Percentiles rank a stretch among this genome's conserved stretches.
Evolutionary conservation across 345 rosid genomes (phyloP).

Genomic region (Trapa bicornis): DNA sequence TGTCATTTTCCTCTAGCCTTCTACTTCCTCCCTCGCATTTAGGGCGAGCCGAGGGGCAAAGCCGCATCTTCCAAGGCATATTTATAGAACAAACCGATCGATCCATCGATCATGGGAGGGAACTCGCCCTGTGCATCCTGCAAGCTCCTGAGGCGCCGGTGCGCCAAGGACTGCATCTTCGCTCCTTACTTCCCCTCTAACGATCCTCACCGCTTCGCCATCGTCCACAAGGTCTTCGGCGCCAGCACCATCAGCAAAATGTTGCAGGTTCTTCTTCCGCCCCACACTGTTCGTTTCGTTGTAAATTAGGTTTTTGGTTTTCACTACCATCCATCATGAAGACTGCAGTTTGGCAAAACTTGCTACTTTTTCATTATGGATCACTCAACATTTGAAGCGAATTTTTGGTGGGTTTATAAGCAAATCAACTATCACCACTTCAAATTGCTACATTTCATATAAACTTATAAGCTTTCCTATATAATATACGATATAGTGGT

Average conservation of each 20-base stretch:
- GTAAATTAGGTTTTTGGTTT: no score
- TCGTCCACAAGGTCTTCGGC: constrained; percentile 22
- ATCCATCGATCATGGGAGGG: constrained; percentile 4
- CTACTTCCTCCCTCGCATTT: not conserved
- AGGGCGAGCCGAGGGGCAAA: not conserved
- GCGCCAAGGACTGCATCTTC: constrained; percentile 19
- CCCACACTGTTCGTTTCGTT: not conserved
- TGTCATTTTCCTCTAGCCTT: not conserved
- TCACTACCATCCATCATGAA: no score
- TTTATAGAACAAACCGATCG: no score
- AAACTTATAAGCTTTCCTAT: no score
- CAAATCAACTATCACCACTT: no score
- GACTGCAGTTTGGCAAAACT: no score
- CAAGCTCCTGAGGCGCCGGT: constrained; percentile 20
- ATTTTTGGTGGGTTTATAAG: no score
- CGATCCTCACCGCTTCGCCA: constrained; percentile 20
- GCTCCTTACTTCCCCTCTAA: constrained; percentile 19
- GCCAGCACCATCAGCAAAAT: constrained; percentile 22
- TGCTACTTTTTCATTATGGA: no score
- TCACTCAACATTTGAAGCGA: no score
- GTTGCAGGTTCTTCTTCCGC: constrained; percentile 13
- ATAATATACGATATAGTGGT: no score
- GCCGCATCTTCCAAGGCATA: no score
- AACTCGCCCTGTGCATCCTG: constrained; percentile 20
- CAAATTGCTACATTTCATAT: no score